Conservation (phyloP, 2,329 filamentous ascomycete genomes). For the Fusarium irregulare region DNA sequence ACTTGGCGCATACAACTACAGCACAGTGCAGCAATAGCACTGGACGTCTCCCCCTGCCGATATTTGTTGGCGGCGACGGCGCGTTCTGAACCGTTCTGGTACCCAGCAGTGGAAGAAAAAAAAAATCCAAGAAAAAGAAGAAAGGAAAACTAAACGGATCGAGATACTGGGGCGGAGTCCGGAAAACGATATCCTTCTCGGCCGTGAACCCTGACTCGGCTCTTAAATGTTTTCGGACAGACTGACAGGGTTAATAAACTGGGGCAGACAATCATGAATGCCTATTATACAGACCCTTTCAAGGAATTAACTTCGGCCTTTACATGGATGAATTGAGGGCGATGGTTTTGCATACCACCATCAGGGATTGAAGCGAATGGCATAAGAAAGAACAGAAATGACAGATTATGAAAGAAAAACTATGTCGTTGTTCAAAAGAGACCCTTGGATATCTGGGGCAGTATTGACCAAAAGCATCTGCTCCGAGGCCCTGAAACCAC, state of each 20-base stretch:
- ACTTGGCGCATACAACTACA: not conserved
- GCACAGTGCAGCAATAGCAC: slow-evolving; percentile 9
- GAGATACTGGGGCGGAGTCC: slow-evolving; percentile 17
- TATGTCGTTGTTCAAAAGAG: not conserved
- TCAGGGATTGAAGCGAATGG: slow-evolving; percentile 13
- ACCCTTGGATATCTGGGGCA: slow-evolving; percentile 16
- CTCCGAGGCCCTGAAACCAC: slow-evolving; percentile 20
- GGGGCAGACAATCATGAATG: slow-evolving; percentile 14
- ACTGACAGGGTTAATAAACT: slow-evolving; percentile 14
- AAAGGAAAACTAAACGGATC: slow-evolving; percentile 3
- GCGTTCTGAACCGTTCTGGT: slow-evolving; percentile 11
- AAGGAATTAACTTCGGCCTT: slow-evolving; percentile 20
- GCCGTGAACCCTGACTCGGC: slow-evolving; percentile 32
- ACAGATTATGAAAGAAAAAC: slow-evolving; percentile 1
- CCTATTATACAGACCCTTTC: slow-evolving; percentile 3
- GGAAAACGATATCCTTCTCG: slow-evolving; percentile 29
- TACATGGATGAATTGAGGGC: slow-evolving; percentile 14
- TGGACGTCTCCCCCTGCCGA: slow-evolving; percentile 12
- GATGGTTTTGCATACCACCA: slow-evolving; percentile 27
- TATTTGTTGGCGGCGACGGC: slow-evolving; percentile 23
- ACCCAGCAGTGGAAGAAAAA: slow-evolving; percentile 7
- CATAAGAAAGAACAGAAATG: slow-evolving; percentile 23
- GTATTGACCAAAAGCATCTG: slow-evolving; percentile 18
- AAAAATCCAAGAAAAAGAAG: not conserved
- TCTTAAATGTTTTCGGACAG: slow-evolving; percentile 29